Evolutionary conservation across 2,329 filamentous ascomycete genomes (phyloP).

Genomic region (Talaromyces amestolkiae): DNA sequence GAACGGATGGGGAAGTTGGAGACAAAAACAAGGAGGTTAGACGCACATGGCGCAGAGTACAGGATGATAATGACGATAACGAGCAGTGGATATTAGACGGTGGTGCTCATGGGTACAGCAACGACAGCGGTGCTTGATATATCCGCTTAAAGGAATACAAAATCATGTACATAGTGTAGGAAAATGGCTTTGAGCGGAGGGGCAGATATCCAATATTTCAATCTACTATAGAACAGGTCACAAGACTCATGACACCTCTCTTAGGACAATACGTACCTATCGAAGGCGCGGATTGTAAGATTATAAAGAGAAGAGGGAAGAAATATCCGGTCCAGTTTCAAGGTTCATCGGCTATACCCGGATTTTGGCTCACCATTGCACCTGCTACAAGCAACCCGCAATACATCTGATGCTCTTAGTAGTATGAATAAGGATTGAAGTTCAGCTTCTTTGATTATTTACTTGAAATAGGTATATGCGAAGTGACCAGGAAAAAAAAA

Average conservation of each 20-base stretch:
- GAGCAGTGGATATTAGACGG: constrained; percentile 50
- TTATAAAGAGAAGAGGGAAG: background rate
- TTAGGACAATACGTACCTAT: too few species aligned
- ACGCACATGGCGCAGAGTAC: constrained; percentile 48
- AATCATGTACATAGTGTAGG: background rate
- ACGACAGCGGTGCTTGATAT: constrained; percentile 9
- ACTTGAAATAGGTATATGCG: background rate
- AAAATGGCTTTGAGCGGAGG: background rate
- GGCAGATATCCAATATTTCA: background rate
- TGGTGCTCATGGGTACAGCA: constrained; percentile 38
- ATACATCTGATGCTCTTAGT: background rate
- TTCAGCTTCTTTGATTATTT: too few species aligned
- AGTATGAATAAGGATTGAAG: background rate
- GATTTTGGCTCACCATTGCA: background rate
- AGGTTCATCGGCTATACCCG: background rate
- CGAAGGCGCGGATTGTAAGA: background rate
- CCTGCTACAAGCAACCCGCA: background rate
- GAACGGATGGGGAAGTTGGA: constrained; percentile 30
- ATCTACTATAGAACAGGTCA: background rate
- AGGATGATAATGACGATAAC: constrained; percentile 48
- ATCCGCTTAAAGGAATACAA: background rate
- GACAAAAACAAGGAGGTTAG: constrained; percentile 34
- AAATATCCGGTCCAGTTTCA: background rate
- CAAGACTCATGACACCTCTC: background rate
- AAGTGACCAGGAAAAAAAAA: background rate